Evolutionary conservation across 2,329 filamentous ascomycete genomes (phyloP), one percentile per base, ranked within the genome.

Genomic region (Emmonsia crescens): DNA sequence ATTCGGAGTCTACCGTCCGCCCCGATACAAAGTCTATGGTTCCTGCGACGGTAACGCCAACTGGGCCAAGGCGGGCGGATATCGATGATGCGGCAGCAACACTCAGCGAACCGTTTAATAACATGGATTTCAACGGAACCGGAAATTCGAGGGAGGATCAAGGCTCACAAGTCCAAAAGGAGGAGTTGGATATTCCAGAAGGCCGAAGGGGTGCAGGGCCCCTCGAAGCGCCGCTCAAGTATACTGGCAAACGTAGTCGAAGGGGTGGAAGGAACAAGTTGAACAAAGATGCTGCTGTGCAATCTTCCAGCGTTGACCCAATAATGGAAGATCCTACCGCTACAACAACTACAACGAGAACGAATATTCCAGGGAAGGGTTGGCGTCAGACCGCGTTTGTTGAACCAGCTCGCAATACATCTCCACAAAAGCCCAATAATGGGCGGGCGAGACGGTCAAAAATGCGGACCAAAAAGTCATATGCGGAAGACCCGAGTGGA

Each of bases 321-420:
- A 72, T 75, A 31, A 67, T 72, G 60, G 72, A 75, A 51, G 70
- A 75, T 40, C 69, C 69, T 31, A 66, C 66, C 40, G 68, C 71
- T 69, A 70, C 60, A 57, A 51, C 56, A 33, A 44, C 54, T 42
- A 64, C 61, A 46, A 65, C 63, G 62, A 68, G 66, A 63, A 66
- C 66, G 60, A 57, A n/a, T 58, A 75, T 73, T 31, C 81, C 80
- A 69, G 83, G 81, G 61, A 86, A 85, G 68, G 85, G 85, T 31
- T 88, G 85, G 85, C 82, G 85, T 63, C 82, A 85, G 68, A 88
- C 85, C 48, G 85, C 85, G 0, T 79, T 88, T 61, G 79, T 88
- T 21, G 83, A 87, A 73, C 73, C 82, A 75, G 72, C 76, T 54
- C 72, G 72, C 21, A n/a, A 33, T 38, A 5, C 21, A 16, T 36